Percentiles rank a stretch among this genome's conserved stretches.
These are phyloP conservation scores for Aureobasidium sp. DNA, from an alignment of 2,329 filamentous ascomycete genomes.

Conservation along the genomic window DNA sequence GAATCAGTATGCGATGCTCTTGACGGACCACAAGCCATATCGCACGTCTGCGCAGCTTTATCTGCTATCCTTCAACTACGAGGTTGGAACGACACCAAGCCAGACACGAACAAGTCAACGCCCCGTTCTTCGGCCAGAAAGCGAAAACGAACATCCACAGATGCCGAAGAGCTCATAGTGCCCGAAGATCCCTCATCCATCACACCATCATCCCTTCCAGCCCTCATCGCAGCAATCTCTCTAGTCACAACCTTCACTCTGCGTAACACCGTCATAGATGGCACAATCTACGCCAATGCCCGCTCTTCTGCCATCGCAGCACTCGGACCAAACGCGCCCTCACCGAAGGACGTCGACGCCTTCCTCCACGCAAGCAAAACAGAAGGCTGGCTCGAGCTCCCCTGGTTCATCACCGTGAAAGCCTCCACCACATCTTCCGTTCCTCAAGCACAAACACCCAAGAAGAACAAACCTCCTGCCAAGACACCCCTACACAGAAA, in stretches of 20 bases:
- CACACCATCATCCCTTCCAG: slow-evolving; percentile 2
- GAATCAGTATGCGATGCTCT: slow-evolving; percentile 44
- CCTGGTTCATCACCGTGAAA: slow-evolving; percentile 42
- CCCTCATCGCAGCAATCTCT: slow-evolving; percentile 4
- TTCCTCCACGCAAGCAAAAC: slow-evolving; percentile 16
- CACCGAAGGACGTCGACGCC: slow-evolving; percentile 19
- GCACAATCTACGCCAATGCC: neutral
- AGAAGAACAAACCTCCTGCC: slow-evolving; percentile 19
- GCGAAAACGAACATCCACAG: slow-evolving; percentile 7
- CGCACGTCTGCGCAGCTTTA: slow-evolving; percentile 22
- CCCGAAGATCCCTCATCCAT: slow-evolving; percentile 16
- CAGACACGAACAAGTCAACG: neutral
- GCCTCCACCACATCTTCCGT: slow-evolving; percentile 29
- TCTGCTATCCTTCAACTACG: slow-evolving; percentile 18
- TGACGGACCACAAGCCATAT: slow-evolving; percentile 17
- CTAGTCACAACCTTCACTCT: slow-evolving; percentile 10
- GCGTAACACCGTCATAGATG: neutral
- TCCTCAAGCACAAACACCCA: slow-evolving; percentile 18
- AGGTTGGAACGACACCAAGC: neutral
- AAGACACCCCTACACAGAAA: slow-evolving; percentile 31
- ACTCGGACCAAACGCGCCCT: neutral
- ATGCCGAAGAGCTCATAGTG: neutral
- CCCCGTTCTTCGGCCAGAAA: neutral
- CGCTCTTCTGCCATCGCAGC: neutral
- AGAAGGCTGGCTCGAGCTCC: slow-evolving; percentile 16